These are phyloP conservation scores for Kalmusia sp. DNA, from an alignment of 2,329 filamentous ascomycete genomes.

Conservation along the genomic window DNA sequence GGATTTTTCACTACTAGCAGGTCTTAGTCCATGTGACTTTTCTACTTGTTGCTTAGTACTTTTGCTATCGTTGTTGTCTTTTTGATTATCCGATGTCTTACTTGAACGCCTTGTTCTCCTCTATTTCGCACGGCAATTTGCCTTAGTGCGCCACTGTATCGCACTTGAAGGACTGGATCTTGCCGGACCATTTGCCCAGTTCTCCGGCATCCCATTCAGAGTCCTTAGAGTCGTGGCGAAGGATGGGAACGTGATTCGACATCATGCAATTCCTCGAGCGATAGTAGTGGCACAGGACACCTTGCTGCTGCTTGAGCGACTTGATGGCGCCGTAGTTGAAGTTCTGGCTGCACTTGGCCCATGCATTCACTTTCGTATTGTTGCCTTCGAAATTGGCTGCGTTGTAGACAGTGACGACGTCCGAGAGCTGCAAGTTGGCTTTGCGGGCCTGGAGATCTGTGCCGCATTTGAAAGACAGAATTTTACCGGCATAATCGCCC, in stretches of 20 bases:
- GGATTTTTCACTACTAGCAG: no score
- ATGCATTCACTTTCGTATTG: not conserved
- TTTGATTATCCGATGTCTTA: no score
- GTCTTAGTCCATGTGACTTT: no score
- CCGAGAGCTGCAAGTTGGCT: not conserved
- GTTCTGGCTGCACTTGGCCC: not conserved
- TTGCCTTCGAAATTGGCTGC: not conserved
- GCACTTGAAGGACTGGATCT: slow-evolving; percentile 5
- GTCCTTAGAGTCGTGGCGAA: not conserved
- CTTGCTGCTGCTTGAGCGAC: slow-evolving; percentile 1
- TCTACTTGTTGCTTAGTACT: no score
- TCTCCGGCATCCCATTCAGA: not conserved
- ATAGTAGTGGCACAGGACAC: slow-evolving; percentile 6
- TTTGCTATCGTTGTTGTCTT: no score
- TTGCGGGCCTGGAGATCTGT: not conserved
- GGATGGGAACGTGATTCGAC: slow-evolving; percentile 1
- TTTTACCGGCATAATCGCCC: not conserved
- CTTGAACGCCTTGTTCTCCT: no score
- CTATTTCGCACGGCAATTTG: no score
- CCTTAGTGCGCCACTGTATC: not conserved
- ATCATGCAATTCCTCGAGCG: not conserved
- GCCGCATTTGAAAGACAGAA: not conserved
- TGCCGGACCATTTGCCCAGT: slow-evolving; percentile 1
- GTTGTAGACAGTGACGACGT: not conserved
- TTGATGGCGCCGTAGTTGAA: not conserved